A percentile compares a stretch with the other conserved stretches of the same genome.
phyloP scores from a whole-genome alignment of 2,329 filamentous ascomycete genomes.

The Talaromyces islandicus region DNA sequence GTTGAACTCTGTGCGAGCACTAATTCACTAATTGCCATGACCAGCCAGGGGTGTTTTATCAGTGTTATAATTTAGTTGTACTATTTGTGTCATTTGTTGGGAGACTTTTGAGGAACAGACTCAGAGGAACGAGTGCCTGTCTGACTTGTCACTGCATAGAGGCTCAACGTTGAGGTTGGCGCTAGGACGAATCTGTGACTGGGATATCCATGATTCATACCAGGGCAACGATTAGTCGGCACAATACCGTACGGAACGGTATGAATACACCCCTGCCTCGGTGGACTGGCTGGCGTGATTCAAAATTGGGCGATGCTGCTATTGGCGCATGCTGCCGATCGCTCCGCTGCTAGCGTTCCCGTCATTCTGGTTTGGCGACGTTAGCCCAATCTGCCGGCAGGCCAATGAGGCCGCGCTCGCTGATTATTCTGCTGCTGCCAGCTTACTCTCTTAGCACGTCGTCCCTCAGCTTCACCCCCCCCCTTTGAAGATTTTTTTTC shows the following conservation, averaged over 20 bases:
- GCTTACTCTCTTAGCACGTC: not conserved
- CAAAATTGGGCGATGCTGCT: not conserved
- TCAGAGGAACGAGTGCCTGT: not conserved
- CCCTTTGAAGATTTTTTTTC: not conserved
- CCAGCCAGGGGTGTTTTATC: not conserved
- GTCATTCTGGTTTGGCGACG: constrained; percentile 1
- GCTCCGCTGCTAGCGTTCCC: not conserved
- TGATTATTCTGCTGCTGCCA: not conserved
- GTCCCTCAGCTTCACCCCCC: not conserved
- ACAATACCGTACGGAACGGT: not conserved
- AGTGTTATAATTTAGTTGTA: no score
- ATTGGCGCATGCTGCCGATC: not conserved
- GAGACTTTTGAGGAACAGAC: no score
- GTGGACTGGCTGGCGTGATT: not conserved
- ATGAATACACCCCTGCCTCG: not conserved
- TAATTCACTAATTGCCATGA: not conserved
- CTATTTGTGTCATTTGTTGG: no score
- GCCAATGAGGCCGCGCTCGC: not conserved
- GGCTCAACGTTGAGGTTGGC: not conserved
- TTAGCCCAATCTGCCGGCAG: not conserved
- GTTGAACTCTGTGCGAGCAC: not conserved
- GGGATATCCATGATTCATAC: not conserved
- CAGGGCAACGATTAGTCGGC: no score
- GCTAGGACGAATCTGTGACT: not conserved
- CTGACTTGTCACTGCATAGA: not conserved